Conservation (phyloP, 179 eudicot genomes). For the Spergularia azorica region DNA sequence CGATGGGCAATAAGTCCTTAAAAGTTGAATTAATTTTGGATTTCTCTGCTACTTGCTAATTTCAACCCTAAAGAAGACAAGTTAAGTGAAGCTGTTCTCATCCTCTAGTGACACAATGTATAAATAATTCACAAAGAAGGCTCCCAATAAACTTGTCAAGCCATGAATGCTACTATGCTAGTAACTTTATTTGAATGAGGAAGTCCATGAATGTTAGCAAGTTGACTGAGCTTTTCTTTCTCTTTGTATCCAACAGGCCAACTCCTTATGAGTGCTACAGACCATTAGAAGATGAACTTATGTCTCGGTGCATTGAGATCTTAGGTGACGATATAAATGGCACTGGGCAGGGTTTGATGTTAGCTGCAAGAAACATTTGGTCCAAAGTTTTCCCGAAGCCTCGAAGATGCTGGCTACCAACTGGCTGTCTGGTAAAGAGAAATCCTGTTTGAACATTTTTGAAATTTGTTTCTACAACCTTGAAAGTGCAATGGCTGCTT, state of each 20-base stretch:
- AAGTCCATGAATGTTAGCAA: neutral
- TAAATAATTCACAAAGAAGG: too few relatives aligned
- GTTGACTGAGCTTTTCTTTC: slow-evolving; percentile 8
- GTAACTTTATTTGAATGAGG: too few relatives aligned
- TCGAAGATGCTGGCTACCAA: slow-evolving; percentile 92
- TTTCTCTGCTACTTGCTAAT: too few relatives aligned
- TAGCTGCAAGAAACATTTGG: slow-evolving; percentile 52
- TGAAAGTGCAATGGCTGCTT: slow-evolving; percentile 12
- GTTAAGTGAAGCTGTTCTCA: too few relatives aligned
- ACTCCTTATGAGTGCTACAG: slow-evolving; percentile 68
- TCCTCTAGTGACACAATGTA: too few relatives aligned
- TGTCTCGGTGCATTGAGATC: slow-evolving; percentile 70
- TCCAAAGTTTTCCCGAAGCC: slow-evolving; percentile 80
- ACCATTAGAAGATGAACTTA: slow-evolving; percentile 71
- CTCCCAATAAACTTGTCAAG: neutral
- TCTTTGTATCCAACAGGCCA: slow-evolving; percentile 35
- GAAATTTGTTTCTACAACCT: neutral
- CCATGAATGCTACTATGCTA: neutral
- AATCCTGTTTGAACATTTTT: neutral
- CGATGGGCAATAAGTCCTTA: too few relatives aligned
- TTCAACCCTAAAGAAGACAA: too few relatives aligned
- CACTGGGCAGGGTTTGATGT: slow-evolving; percentile 38
- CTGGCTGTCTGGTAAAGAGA: slow-evolving; percentile 77
- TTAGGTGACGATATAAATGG: slow-evolving; percentile 51
- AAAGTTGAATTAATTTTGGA: too few relatives aligned